Base-by-base conservation (phyloP, 1,284 basidiomycete genomes). In the Pascua sp. region DNA sequence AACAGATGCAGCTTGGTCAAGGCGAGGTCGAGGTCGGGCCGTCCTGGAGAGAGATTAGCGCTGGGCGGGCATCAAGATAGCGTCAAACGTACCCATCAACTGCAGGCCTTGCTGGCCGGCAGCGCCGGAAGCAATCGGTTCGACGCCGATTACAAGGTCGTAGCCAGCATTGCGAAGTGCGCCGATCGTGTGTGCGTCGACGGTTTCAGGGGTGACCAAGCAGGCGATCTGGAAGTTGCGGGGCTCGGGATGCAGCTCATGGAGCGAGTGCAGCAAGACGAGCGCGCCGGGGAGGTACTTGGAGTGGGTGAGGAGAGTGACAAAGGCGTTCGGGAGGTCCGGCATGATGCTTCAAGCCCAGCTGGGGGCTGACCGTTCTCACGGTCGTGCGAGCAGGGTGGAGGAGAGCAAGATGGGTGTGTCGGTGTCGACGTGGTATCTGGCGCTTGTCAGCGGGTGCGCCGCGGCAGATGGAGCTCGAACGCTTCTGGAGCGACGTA, bases 1-100 rank as follows among this genome's bases (percentile, higher is more conserved):
- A 97, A 97, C 63, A 90, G 83, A 77, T 98, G 95, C 53, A 98
- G 80, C 77, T 98, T 98, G 56, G 95, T 97, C 77, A 98, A 84
- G 67, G 93, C 91, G 61, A 88, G 85, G 70, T 86, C 84, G 56
- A 98, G 85, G 79, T 98, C 94, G 24, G 86, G 90, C 56, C 95
- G 91, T 67, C 93, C 93, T 96, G 67, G 3, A 53, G 43, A 24
- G 49, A 32, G 24, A 32, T 58, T 47, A 59, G 59, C n/a, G 42
- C 41, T 45, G 61, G 47, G 42, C 18, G 13, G 11, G 11, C 8
- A 18, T 5, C 24, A 32, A 4, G 24, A 32, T 32, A 32, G 24
- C 24, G 24, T 32, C 24, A 32, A 32, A 81, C 88, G 79, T 71
- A 94, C 94, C 94, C 63, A 98, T 85, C 51, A 97, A 80, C 49